phyloP scores from a whole-genome alignment of 2,329 filamentous ascomycete genomes.

The Penicillium sp. region DNA sequence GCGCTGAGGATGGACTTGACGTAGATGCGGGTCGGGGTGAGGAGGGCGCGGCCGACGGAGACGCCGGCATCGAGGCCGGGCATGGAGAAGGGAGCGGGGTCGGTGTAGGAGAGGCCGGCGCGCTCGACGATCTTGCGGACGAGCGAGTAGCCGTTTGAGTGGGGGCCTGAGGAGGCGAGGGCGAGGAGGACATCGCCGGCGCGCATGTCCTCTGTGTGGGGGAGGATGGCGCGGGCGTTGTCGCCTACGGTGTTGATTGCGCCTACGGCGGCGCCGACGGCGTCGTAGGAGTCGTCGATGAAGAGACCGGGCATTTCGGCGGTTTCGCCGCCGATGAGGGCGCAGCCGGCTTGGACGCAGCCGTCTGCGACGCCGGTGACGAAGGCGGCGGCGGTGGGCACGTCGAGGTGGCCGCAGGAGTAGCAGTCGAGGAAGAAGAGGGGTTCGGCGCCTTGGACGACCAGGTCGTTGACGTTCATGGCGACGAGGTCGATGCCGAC shows the following conservation, averaged over 20 bases:
- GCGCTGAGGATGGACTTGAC: constrained; percentile 74
- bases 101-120: constrained; percentile 66
- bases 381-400: constrained; percentile 74
- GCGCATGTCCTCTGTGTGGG: constrained; percentile 69
- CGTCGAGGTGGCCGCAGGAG: constrained; percentile 82
- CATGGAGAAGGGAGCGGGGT: constrained; percentile 71
- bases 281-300: constrained; percentile 82
- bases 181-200: constrained; percentile 82
- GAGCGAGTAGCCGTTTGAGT: constrained; percentile 98
- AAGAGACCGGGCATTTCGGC: constrained; percentile 99
- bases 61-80: constrained; percentile 60
- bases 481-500: constrained; percentile 96
- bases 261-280: constrained; percentile 83
- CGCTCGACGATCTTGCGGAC: constrained; percentile 81
- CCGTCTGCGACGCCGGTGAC: constrained; percentile 86
- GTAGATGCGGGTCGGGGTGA: constrained; percentile 91
- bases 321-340: constrained; percentile 93
- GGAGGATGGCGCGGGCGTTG: constrained; percentile 63
- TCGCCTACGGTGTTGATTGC: constrained; percentile 59
- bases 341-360: constrained; percentile 79
- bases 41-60: constrained; percentile 67
- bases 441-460: constrained; percentile 92
- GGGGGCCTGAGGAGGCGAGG: constrained; percentile 77
- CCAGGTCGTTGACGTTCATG: constrained; percentile 98
- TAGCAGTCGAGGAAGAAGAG: constrained; percentile 98